Conservation (phyloP, 495 filamentous ascomycete genomes). For the Podospora australis region DNA sequence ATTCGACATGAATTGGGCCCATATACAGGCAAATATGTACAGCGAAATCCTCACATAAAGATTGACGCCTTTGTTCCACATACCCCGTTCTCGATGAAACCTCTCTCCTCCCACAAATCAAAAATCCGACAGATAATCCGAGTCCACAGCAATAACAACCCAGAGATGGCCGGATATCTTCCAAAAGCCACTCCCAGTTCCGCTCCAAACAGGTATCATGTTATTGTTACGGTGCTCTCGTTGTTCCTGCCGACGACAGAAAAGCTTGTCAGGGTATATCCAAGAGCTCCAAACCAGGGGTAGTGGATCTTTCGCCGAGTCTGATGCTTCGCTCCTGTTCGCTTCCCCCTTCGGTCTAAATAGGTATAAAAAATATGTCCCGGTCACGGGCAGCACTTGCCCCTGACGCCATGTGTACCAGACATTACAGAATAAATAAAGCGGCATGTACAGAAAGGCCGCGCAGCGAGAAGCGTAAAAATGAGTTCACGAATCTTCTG, state of each 20-base stretch:
- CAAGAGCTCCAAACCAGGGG: no score
- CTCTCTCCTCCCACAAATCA: background rate
- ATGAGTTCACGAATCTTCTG: slow-evolving; percentile 30
- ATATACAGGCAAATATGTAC: background rate
- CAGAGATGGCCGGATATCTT: no score
- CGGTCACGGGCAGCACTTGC: background rate
- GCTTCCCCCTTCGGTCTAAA: background rate
- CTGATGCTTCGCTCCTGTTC: no score
- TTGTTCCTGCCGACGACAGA: no score
- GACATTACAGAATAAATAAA: slow-evolving; percentile 1
- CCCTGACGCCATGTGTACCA: slow-evolving; percentile 5
- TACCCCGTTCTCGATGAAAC: background rate
- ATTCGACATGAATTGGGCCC: background rate
- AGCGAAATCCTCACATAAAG: background rate
- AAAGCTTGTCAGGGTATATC: no score
- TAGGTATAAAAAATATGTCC: background rate
- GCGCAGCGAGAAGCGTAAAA: background rate
- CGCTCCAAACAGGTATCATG: no score
- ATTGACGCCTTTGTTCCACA: no score
- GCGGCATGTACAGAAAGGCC: background rate
- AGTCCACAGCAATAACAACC: no score
- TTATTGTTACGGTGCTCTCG: no score
- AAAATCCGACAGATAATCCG: no score
- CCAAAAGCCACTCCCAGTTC: no score
- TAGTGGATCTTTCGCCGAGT: no score